A percentile compares a stretch with the other conserved stretches of the same genome.
These are phyloP conservation scores for Hsuehochloa calcarea DNA, from an alignment of 176 grass and related monocot species.

Conservation along the genomic window DNA sequence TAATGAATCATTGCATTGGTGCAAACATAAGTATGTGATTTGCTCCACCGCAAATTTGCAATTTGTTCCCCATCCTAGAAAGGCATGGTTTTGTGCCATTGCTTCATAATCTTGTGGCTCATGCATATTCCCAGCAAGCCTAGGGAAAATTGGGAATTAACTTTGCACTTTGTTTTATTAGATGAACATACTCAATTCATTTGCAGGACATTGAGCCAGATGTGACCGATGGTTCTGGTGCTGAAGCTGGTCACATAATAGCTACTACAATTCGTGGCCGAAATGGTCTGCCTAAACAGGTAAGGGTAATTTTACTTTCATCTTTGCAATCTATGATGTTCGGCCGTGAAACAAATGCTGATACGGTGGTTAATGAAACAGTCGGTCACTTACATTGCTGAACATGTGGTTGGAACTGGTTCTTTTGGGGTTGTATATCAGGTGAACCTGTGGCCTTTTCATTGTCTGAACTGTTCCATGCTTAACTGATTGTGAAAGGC, in stretches of 20 bases:
- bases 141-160: neutral
- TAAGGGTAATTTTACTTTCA: slow-evolving; percentile 22
- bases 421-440: slow-evolving; percentile 97
- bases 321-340: neutral
- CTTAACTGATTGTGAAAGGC: neutral
- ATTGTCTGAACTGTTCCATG: slow-evolving; percentile 9
- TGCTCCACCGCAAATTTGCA: neutral
- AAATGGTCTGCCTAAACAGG: slow-evolving; percentile 86
- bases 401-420: slow-evolving; percentile 95
- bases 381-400: slow-evolving; percentile 80
- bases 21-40: neutral
- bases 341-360: neutral
- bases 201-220: slow-evolving; percentile 65
- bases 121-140: neutral
- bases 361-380: slow-evolving; percentile 43
- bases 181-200: slow-evolving; percentile 21
- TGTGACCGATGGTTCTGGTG: slow-evolving; percentile 47
- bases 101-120: neutral
- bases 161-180: slow-evolving; percentile 4
- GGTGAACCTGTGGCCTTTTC: slow-evolving; percentile 38
- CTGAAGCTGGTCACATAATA: slow-evolving; percentile 68
- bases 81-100: slow-evolving; percentile 7
- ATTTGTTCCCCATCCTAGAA: neutral
- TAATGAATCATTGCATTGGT: slow-evolving; percentile 1
- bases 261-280: slow-evolving; percentile 55